Conservation (phyloP, 306 rosid genomes). For the Dicorynia guianensis region DNA sequence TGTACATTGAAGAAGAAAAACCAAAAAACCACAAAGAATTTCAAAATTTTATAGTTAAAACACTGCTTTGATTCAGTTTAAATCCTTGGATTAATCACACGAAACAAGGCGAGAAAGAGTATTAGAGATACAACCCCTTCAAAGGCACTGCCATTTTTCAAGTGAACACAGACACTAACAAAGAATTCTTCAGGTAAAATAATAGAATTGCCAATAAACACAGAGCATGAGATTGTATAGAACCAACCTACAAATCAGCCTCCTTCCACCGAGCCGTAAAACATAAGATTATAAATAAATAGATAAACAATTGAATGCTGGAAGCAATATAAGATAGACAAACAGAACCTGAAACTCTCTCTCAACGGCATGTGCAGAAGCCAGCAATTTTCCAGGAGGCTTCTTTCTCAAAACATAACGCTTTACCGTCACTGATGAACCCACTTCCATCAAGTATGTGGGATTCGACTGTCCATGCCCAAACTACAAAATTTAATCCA, state of each 20-base stretch:
- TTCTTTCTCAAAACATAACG: conserved; percentile 92
- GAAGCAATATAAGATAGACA: not conserved
- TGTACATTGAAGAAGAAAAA: conserved; percentile 24
- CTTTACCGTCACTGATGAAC: conserved; percentile 52
- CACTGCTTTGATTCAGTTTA: not conserved
- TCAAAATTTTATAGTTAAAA: not conserved
- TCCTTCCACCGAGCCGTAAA: not conserved
- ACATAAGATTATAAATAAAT: too few relatives aligned
- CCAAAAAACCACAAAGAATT: not conserved
- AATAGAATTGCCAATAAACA: not conserved
- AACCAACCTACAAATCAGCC: not conserved
- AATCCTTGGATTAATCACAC: not conserved
- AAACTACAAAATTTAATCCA: conserved; percentile 57
- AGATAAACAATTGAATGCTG: not conserved
- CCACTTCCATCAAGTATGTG: conserved; percentile 80
- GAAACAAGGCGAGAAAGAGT: not conserved
- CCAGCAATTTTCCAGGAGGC: conserved; percentile 79
- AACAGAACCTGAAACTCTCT: conserved; percentile 83
- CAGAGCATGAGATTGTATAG: not conserved
- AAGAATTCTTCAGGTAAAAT: not conserved
- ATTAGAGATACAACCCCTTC: not conserved
- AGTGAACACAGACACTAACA: not conserved
- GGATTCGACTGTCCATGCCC: conserved; percentile 97
- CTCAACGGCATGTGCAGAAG: conserved; percentile 95
- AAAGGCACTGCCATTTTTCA: not conserved